These are phyloP conservation scores for Biscogniauxia sp. DNA, from an alignment of 2,329 filamentous ascomycete genomes.

Conservation along the genomic window DNA sequence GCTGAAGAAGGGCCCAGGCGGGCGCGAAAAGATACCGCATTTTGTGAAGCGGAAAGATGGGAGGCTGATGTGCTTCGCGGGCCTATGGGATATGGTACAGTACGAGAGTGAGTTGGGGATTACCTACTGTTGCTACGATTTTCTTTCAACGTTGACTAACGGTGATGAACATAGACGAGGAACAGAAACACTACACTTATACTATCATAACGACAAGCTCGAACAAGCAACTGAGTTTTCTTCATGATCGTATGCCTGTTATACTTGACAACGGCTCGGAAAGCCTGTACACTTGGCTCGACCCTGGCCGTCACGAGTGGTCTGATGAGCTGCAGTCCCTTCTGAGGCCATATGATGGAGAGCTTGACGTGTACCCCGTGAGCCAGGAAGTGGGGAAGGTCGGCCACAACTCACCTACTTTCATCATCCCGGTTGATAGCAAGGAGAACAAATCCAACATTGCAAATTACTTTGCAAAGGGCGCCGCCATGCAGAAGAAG, in stretches of 20 bases:
- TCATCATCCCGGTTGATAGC: slow-evolving; percentile 79
- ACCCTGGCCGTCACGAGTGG: slow-evolving; percentile 72
- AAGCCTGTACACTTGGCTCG: slow-evolving; percentile 71
- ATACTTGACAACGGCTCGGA: slow-evolving; percentile 77
- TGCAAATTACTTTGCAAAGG: slow-evolving; percentile 82
- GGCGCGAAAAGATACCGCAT: slow-evolving; percentile 79
- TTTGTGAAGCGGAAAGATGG: slow-evolving; percentile 81
- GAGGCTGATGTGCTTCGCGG: slow-evolving; percentile 82
- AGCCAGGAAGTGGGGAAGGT: slow-evolving; percentile 90
- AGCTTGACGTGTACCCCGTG: slow-evolving; percentile 83
- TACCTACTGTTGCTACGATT: background rate
- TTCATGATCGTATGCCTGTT: slow-evolving; percentile 96
- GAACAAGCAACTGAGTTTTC: slow-evolving; percentile 76
- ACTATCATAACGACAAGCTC: slow-evolving; percentile 90
- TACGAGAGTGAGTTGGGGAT: slow-evolving; percentile 61
- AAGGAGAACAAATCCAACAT: slow-evolving; percentile 91
- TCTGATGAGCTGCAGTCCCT: slow-evolving; percentile 72
- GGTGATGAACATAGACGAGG: slow-evolving; percentile 38
- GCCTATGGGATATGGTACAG: slow-evolving; percentile 84
- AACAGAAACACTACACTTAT: slow-evolving; percentile 77
- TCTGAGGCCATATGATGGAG: slow-evolving; percentile 74
- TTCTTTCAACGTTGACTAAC: background rate
- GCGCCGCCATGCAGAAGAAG: slow-evolving; percentile 38
- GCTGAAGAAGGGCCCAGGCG: slow-evolving; percentile 67
- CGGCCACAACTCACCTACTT: slow-evolving; percentile 81